phyloP scores from a whole-genome alignment of 2,329 filamentous ascomycete species.

The Neonectria faginata region DNA sequence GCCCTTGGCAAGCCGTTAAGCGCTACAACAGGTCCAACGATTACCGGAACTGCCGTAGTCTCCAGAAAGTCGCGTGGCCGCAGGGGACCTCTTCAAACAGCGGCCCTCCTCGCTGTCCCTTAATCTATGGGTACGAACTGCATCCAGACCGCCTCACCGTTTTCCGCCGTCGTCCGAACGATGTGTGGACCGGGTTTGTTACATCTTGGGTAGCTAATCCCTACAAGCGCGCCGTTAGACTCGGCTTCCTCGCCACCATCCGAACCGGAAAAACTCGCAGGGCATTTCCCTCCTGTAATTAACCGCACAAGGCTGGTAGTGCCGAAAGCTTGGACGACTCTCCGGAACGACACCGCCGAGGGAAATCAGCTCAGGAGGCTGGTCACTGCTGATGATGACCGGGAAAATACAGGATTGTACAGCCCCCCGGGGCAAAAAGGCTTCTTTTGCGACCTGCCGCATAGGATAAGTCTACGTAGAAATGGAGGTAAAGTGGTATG shows the following conservation, averaged over 20 bases:
- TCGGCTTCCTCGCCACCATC: constrained; percentile 5
- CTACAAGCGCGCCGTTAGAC: constrained; percentile 22
- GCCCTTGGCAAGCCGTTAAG: not conserved
- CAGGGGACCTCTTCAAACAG: constrained; percentile 8
- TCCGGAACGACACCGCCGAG: constrained; percentile 5
- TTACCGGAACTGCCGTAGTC: not conserved
- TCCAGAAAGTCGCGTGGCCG: not conserved
- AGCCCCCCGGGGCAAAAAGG: not conserved
- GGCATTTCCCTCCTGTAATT: not conserved
- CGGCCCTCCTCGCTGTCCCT: constrained; percentile 6
- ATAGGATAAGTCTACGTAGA: not conserved
- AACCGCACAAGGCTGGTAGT: not conserved
- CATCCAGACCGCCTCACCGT: constrained; percentile 1
- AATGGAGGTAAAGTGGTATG: not conserved
- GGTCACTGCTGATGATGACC: not conserved
- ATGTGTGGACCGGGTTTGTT: constrained; percentile 14
- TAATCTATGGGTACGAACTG: constrained; percentile 12
- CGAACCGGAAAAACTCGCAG: constrained; percentile 18
- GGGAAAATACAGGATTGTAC: not conserved
- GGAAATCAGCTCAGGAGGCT: not conserved
- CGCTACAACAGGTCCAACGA: not conserved
- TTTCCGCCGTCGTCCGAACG: constrained; percentile 6
- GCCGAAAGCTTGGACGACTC: not conserved
- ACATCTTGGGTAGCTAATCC: constrained; percentile 14
- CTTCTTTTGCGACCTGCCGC: not conserved